phyloP scores from a whole-genome alignment of 768 basidiomycete genomes.

The Lentinula lateritia region DNA sequence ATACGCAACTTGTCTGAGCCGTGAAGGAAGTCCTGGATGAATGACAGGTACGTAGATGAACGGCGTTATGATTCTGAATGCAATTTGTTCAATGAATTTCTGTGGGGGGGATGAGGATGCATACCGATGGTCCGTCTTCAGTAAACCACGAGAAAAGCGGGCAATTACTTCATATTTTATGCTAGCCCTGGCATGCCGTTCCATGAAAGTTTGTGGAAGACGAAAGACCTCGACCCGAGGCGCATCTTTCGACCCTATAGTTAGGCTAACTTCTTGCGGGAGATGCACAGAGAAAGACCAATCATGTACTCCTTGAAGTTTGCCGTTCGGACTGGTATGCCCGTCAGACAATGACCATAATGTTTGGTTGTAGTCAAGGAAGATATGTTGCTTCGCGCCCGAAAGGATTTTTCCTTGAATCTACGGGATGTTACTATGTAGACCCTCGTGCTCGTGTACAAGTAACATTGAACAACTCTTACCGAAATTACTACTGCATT shows the following conservation, averaged over 20 bases:
- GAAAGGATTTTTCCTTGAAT: slow-evolving; percentile 32
- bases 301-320: slow-evolving; percentile 28
- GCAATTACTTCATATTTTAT: background rate
- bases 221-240: background rate
- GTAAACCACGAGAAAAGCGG: slow-evolving; percentile 1
- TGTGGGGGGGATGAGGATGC: background rate
- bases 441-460: background rate
- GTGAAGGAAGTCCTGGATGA: slow-evolving; percentile 28
- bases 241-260: slow-evolving; percentile 1
- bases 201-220: slow-evolving; percentile 1
- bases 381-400: slow-evolving; percentile 28
- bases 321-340: slow-evolving; percentile 15
- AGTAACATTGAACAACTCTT: slow-evolving; percentile 16
- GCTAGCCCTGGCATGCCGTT: background rate
- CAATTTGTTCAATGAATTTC: background rate
- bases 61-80: slow-evolving; percentile 6
- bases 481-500: slow-evolving; percentile 34
- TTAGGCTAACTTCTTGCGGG: slow-evolving; percentile 14
- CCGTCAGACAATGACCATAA: slow-evolving; percentile 26
- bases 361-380: slow-evolving; percentile 26
- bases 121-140: slow-evolving; percentile 4
- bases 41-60: slow-evolving; percentile 28
- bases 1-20: slow-evolving; percentile 28
- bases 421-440: slow-evolving; percentile 14
- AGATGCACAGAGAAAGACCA: slow-evolving; percentile 37